phyloP scores from a whole-genome alignment of 1,284 basidiomycete genomes.

The Ganoderma lucidum region DNA sequence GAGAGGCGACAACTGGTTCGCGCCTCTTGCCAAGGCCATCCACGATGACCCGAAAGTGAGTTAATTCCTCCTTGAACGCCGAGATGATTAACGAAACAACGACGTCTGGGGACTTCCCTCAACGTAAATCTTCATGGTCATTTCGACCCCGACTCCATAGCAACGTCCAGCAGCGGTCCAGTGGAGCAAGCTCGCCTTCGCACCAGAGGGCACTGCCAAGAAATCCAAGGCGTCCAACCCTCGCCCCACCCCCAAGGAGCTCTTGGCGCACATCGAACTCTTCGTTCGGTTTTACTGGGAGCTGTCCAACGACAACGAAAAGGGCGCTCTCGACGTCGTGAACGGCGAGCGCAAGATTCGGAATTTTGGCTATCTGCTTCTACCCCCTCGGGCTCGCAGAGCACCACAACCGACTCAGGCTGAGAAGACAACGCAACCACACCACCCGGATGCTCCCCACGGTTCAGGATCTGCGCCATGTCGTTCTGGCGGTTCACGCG shows the following conservation, averaged over 20 bases:
- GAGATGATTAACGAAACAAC: not conserved
- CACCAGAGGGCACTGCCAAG: constrained; percentile 17
- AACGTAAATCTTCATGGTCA: not conserved
- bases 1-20: constrained; percentile 26
- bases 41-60: constrained; percentile 15
- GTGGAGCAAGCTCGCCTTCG: constrained; percentile 37
- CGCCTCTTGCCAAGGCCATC: constrained; percentile 21
- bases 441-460: not conserved
- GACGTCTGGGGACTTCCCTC: not conserved
- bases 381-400: not conserved
- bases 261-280: constrained; percentile 16
- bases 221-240: not conserved
- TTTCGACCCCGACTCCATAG: not conserved
- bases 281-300: constrained; percentile 42
- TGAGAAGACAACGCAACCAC: not conserved
- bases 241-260: not conserved
- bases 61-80: not conserved
- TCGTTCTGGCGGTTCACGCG: constrained; percentile 2
- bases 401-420: not conserved
- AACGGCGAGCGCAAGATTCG: constrained; percentile 20
- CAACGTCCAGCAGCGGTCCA: constrained; percentile 29
- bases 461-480: not conserved
- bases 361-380: constrained; percentile 11
- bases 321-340: constrained; percentile 18
- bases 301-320: constrained; percentile 16